Evolutionary conservation across 2,329 filamentous ascomycete species (phyloP), one percentile per base, ranked within the genome.

Genomic region (Cladosporium oxysporum): DNA sequence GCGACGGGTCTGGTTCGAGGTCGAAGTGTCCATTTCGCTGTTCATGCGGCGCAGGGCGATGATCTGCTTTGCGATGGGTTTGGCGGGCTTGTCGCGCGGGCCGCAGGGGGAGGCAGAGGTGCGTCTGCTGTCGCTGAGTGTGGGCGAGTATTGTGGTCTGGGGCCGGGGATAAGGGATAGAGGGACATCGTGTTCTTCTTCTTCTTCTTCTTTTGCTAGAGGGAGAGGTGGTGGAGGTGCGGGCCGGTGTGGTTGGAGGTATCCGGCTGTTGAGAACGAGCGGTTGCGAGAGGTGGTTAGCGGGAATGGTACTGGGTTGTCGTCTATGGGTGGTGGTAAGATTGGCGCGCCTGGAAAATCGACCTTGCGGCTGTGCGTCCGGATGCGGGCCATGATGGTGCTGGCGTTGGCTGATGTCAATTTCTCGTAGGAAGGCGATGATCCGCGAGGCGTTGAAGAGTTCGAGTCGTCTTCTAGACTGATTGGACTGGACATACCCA

Each of bases 11-110:
- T 73, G 75, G 11, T 73, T 75, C 11, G 53, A 70, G 68, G 55
- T 53, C 14, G 66, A 72, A 62, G 63, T 55, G 57, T 59, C 44
- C 16, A 76, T 75, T 62, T 81, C 79, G 29, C 76, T 79, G 68
- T 82, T 81, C 79, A 81, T 81, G 23, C 79, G 74, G 6, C 80
- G 72, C 3, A 82, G 72, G 21, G 76, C 76, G 66, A 74, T 74
- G 50, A 80, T 78, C 8, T 77, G 78, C 35, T 75, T 74, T 16
- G 79, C 75, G 5, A 82, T 70, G 14, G 76, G 75, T 62, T 75
- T 75, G 1, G 76, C 74, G 2, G 79, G 77, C 10, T 72, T 73
- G 1, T 68, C 65, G 55, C 79, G 76, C 0, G 79, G 79, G 31
- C 73, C 73, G 52, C 37, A 23, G n/a, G 70, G 68, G 64, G 65